Conservation (phyloP, 768 basidiomycete species). For the Tylopilus sp. region DNA sequence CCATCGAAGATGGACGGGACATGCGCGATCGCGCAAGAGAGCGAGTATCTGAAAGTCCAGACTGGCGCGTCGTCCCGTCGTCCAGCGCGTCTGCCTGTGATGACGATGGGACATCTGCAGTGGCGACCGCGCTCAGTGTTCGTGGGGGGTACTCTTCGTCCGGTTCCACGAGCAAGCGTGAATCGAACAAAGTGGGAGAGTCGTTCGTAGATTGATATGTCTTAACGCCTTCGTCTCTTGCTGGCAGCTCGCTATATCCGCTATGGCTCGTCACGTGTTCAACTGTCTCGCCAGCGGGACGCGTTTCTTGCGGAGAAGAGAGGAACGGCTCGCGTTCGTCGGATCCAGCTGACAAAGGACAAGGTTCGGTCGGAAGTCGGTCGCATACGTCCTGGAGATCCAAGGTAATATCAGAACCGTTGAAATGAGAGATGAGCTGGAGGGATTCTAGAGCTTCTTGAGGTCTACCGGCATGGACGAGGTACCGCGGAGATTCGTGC, state of each 20-base stretch:
- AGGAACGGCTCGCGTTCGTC: slow-evolving; percentile 31
- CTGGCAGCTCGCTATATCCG: slow-evolving; percentile 1
- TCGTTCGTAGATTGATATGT: slow-evolving; percentile 30
- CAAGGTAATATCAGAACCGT: slow-evolving; percentile 68
- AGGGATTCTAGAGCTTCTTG: slow-evolving; percentile 83
- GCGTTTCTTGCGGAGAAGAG: slow-evolving; percentile 13
- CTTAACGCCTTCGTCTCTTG: slow-evolving; percentile 19
- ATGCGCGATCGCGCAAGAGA: slow-evolving; percentile 6
- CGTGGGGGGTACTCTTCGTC: slow-evolving; percentile 27
- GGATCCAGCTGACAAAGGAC: slow-evolving; percentile 12
- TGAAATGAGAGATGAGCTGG: slow-evolving; percentile 81
- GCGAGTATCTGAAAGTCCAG: neutral
- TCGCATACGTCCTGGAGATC: slow-evolving; percentile 70
- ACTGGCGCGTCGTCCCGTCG: slow-evolving; percentile 17
- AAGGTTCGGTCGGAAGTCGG: slow-evolving; percentile 24
- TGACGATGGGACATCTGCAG: slow-evolving; percentile 26
- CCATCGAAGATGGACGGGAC: slow-evolving; percentile 38
- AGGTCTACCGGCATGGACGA: slow-evolving; percentile 83
- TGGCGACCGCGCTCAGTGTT: slow-evolving; percentile 25
- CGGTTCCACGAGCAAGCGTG: slow-evolving; percentile 21
- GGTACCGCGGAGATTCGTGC: slow-evolving; percentile 91
- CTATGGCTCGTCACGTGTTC: neutral
- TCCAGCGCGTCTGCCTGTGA: slow-evolving; percentile 3
- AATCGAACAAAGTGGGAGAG: slow-evolving; percentile 29
- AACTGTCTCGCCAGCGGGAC: slow-evolving; percentile 14